A percentile compares a stretch with the other conserved stretches of the same genome.
These are phyloP conservation scores for Pestalotiopsis sp. DNA, from an alignment of 2,329 filamentous ascomycete species.

Conservation along the genomic window DNA sequence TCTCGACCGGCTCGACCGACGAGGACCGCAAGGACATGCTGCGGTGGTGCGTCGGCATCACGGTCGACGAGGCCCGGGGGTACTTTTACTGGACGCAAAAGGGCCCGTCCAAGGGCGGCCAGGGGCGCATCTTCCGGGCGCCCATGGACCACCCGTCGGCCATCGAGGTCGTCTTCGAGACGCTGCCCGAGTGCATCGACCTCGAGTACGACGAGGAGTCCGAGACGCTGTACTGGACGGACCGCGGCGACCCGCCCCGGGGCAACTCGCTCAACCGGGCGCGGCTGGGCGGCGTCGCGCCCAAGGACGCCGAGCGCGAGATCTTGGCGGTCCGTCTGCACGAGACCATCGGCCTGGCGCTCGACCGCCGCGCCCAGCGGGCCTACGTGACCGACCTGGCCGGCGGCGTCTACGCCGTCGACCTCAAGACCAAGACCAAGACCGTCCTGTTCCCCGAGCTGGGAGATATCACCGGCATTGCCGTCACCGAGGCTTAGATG, in stretches of 20 bases:
- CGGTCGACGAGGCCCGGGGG: conserved; percentile 43
- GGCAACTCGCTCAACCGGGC: conserved; percentile 57
- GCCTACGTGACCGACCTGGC: conserved; percentile 19
- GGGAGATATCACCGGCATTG: conserved; percentile 16
- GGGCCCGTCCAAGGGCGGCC: conserved; percentile 50
- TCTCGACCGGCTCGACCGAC: conserved; percentile 26
- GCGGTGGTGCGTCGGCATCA: conserved; percentile 60
- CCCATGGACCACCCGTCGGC: conserved; percentile 43
- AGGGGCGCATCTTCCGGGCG: conserved; percentile 57
- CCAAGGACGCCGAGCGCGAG: conserved; percentile 7
- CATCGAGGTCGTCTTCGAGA: conserved; percentile 43
- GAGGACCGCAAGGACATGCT: conserved; percentile 32
- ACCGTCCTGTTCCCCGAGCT: conserved; percentile 17
- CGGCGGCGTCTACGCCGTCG: conserved; percentile 16
- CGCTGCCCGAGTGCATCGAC: conserved; percentile 60
- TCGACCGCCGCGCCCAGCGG: conserved; percentile 13
- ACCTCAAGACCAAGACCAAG: conserved; percentile 17
- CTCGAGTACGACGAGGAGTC: conserved; percentile 53
- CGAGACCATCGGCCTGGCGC: conserved; percentile 21
- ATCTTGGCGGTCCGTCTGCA: conserved; percentile 19
- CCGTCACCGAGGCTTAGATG: background rate
- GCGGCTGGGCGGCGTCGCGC: conserved; percentile 14
- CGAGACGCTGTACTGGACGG: conserved; percentile 60
- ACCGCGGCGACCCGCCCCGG: conserved; percentile 58
- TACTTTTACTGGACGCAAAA: conserved; percentile 66